Evolutionary conservation across 768 basidiomycete genomes (phyloP), one percentile per base, ranked within the genome.

Genomic region (Lactarius hatsudake): DNA sequence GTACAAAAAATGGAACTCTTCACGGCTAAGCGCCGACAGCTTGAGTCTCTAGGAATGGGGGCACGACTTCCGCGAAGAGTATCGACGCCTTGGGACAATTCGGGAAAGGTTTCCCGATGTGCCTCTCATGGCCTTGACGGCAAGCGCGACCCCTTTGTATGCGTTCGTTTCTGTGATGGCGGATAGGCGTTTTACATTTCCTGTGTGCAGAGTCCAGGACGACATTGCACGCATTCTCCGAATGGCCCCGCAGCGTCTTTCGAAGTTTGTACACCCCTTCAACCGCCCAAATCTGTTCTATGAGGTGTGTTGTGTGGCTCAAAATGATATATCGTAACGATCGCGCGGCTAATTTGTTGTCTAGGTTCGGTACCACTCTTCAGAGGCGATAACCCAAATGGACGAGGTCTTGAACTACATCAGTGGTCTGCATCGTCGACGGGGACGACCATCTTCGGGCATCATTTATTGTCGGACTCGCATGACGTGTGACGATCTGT

Each of bases 111-210:
- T 87, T 72, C 82, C 83, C 1, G 79, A 82, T 64, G 84, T 94
- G 5, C 93, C 93, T 0, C 88, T 95, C 71, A 94, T 93, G 90
- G 93, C 93, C 4, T 76, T 94, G 45, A 94, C 92, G 1, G 92
- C 93, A 2, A 92, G 90, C 17, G 92, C 93, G 3, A 94, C 93
- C 6, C 76, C 85, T 53, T 76, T 77, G 90, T 91, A 75, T 32
- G 84, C 75, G 15, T 26, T 32, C 57, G 5, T 26, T 58, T 2
- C 23, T 56, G 1, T 38, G 28, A 18, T n/a, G 30, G 12, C 12
- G 38, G 26, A 5, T 36, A 23, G 3, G 13, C 7, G 61, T 55
- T 30, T 71, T 63, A 66, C 59, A 38, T 28, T 63, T 55, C 36
- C 18, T 23, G 28, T n/a, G 23, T n/a, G 18, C 71, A 94, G 91